Conservation (phyloP, 2,329 filamentous ascomycete species). For the Ophiostoma triangulosporum region DNA sequence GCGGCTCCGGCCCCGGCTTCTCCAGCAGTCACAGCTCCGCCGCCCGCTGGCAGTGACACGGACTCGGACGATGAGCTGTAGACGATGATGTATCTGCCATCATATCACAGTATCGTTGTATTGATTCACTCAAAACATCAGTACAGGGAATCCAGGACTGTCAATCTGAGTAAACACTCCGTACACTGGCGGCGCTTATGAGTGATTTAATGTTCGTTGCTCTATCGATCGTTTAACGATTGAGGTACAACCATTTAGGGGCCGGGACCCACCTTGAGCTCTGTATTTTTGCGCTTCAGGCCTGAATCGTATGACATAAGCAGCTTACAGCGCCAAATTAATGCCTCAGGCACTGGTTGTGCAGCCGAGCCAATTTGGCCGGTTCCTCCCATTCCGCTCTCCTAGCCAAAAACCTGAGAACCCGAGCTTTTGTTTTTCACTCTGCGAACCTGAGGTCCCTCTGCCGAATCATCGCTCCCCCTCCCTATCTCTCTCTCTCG, state of each 20-base stretch:
- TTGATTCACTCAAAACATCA: no score
- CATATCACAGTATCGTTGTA: no score
- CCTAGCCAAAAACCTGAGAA: constrained; percentile 16
- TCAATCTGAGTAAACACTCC: background rate
- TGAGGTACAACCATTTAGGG: background rate
- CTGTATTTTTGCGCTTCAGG: background rate
- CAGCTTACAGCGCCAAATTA: background rate
- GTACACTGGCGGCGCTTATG: background rate
- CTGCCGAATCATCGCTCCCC: background rate
- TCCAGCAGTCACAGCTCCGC: constrained; percentile 12
- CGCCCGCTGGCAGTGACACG: constrained; percentile 28
- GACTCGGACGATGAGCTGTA: constrained; percentile 45
- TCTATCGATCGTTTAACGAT: no score
- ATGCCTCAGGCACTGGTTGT: constrained; percentile 7
- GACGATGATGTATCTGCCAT: no score
- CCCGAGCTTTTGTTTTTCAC: constrained; percentile 10
- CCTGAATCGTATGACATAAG: background rate
- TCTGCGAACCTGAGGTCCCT: constrained; percentile 4
- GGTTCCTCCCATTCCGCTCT: constrained; percentile 12
- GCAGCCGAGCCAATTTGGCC: constrained; percentile 7
- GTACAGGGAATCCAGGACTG: no score
- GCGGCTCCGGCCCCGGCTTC: constrained; percentile 4
- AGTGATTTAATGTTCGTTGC: constrained; percentile 5
- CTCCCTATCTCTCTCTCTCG: background rate
- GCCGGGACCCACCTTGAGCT: background rate